Evolutionary conservation across 1,139 yeast genomes (phyloP).

Genomic region (Lodderomyces pseudojiufengensis): DNA sequence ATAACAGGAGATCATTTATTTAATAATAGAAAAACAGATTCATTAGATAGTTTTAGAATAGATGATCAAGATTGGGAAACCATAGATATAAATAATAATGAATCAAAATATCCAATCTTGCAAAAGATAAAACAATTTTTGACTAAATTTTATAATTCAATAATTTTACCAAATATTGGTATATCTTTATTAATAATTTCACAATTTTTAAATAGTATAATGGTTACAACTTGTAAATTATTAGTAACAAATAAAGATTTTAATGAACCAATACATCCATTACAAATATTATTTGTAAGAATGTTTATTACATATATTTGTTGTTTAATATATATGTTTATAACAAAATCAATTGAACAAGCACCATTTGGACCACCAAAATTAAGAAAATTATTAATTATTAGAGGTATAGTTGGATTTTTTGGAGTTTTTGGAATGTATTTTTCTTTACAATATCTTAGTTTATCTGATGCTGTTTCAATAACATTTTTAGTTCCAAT

Average conservation of each 20-base stretch:
- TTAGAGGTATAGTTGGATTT: conserved; percentile 76
- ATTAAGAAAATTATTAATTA: conserved; percentile 48
- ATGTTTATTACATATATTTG: conserved; percentile 68
- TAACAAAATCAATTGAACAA: conserved; percentile 49
- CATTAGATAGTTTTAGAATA: conserved; percentile 8
- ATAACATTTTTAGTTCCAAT: conserved; percentile 78
- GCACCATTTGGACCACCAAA: conserved; percentile 72
- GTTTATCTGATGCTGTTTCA: conserved; percentile 73
- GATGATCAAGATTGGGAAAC: conserved; percentile 7
- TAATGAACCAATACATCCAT: conserved; percentile 61
- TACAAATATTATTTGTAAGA: conserved; percentile 71
- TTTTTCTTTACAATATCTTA: conserved; percentile 67
- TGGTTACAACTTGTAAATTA: conserved; percentile 73
- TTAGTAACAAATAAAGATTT: conserved; percentile 60
- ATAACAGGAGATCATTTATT: conserved; percentile 1
- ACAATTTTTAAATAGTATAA: conserved; percentile 70
- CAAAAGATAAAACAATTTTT: conserved; percentile 3
- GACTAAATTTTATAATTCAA: conserved; percentile 6
- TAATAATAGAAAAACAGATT: conserved; percentile 1
- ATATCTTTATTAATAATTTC: conserved; percentile 45
- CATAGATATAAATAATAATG: not conserved
- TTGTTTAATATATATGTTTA: conserved; percentile 52
- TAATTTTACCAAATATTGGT: conserved; percentile 31
- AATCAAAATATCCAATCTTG: not conserved
- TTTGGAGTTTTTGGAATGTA: conserved; percentile 76